phyloP scores from a whole-genome alignment of 2,329 filamentous ascomycete genomes.

The Scleromitrula shiraiana region DNA sequence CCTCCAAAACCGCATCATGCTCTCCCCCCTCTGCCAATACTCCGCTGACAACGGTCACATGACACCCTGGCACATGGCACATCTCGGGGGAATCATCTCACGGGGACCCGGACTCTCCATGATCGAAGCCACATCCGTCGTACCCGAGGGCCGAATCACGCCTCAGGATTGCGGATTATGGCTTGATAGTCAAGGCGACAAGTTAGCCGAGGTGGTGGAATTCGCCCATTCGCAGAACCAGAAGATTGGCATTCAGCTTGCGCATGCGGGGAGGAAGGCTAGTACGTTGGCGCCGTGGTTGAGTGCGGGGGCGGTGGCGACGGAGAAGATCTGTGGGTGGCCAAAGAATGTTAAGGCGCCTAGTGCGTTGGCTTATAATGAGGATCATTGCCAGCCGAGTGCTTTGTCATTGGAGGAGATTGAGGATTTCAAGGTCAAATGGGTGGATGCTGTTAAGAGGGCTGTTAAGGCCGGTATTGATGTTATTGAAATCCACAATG shows the following conservation, averaged over 20 bases:
- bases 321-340: conserved; percentile 46
- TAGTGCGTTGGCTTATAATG: conserved; percentile 49
- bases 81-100: conserved; percentile 70
- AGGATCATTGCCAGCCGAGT: conserved; percentile 52
- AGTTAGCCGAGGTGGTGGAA: conserved; percentile 59
- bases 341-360: conserved; percentile 46
- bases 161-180: conserved; percentile 75
- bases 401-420: conserved; percentile 66
- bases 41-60: conserved; percentile 61
- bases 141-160: conserved; percentile 71
- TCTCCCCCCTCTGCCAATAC: conserved; percentile 61
- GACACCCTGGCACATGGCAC: conserved; percentile 75
- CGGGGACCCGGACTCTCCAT: conserved; percentile 68
- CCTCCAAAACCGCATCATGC: conserved; percentile 59
- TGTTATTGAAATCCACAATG: conserved; percentile 71
- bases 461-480: conserved; percentile 62
- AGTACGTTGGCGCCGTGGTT: conserved; percentile 58
- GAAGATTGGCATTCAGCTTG: conserved; percentile 72
- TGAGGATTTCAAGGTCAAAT: conserved; percentile 52
- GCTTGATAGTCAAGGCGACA: conserved; percentile 71
- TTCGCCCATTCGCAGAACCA: conserved; percentile 74
- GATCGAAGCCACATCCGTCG: conserved; percentile 71
- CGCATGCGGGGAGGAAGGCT: conserved; percentile 68
- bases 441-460: conserved; percentile 48
- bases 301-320: conserved; percentile 42